Evolutionary conservation across 2,329 filamentous ascomycete species (phyloP), one percentile per base, ranked within the genome.

Genomic region (Raffaelea arxii): DNA sequence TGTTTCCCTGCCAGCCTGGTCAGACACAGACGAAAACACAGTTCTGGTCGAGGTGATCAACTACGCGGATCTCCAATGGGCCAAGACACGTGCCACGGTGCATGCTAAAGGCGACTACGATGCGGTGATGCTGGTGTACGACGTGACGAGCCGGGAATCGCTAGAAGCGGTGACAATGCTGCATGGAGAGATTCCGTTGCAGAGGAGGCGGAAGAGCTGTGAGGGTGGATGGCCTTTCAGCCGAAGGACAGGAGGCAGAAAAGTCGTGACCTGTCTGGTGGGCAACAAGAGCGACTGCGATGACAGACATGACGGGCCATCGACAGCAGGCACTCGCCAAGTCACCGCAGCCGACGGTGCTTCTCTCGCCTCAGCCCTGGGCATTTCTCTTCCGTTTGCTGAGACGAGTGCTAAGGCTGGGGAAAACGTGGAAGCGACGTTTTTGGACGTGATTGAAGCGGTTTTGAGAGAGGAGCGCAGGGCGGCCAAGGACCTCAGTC

Each of bases 381-480:
- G 62, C 75, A 78, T 41, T 75, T 82, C 49, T n/a, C 64, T 85
- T 44, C 62, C 85, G 46, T 86, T 86, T 64, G 83, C 83, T 59
- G 82, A 86, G 65, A 85, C 82, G 12, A 82, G 77, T 57, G 82
- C 82, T 11, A 85, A 84, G 71, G 81, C 78, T 1, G 82, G 82
- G 4, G 68, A 75, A 50, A 82, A 84, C 58, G 82, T 86, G 12
- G 74, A 78, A 49, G 79, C 80, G 49, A 78, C 84, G 10, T 86
- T 56, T 38, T 53, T 54, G 24, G 47, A 51, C 4, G 30, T 58
- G 11, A 53, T 58, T 39, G 49, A 56, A 16, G 53, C 49, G 37
- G 56, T 55, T n/a, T 44, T 59, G 39, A n/a, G 42, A 21, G 47
- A 49, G 35, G 27, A 32, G 27, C 27, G 27, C 10, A 27, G 30